Base-by-base conservation (phyloP, 202 grass and related monocot species). In the Hordeum pubiflorum region DNA sequence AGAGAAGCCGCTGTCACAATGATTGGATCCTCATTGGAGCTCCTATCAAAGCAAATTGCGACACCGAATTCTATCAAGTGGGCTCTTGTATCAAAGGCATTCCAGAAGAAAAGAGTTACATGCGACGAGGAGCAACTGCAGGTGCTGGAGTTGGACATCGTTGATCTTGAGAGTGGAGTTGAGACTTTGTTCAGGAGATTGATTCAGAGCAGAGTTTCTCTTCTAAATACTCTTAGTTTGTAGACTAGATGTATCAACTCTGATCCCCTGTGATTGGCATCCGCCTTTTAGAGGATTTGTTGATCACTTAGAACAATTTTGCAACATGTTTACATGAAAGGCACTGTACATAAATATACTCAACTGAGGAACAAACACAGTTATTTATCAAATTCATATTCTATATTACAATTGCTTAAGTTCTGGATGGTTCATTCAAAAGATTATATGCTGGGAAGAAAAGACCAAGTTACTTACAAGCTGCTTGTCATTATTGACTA, bases 151-250 rank as follows among this genome's bases (percentile, higher is more conserved):
- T 54, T 77, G 54, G 79, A 75, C 31, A 71, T 91, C 15, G 37
- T 73, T 84, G 75, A 83, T 43, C 66, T 93, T 18, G 84, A 93
- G 32, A 84, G 17, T 12, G 61, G 78, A 77, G 15, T 89, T 29
- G 82, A 87, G 58, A 37, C 38, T 62, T 33, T 89, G 20, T 89
- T 85, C 80, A 57, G 78, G 74, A 83, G 65, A 86, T 39, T 91
- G 64, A 86, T 93, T 69, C 88, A 81, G 63, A 87, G 39, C 75
- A 87, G 88, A 69, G 84, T 82, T 26, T 89, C 88, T 63, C 79
- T 91, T 74, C 84, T 97, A 18, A 97, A 97, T 59, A 34, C 69
- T 61, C 85, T 90, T 73, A 93, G 62, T 41, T 85, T 71, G 37
- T 89, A 87, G 74, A 85, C 17, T 39, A 71, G 18, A 77, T 39